Conservation (phyloP, 108 stramenopile species). For the Fragilariopsis cylindrus region DNA sequence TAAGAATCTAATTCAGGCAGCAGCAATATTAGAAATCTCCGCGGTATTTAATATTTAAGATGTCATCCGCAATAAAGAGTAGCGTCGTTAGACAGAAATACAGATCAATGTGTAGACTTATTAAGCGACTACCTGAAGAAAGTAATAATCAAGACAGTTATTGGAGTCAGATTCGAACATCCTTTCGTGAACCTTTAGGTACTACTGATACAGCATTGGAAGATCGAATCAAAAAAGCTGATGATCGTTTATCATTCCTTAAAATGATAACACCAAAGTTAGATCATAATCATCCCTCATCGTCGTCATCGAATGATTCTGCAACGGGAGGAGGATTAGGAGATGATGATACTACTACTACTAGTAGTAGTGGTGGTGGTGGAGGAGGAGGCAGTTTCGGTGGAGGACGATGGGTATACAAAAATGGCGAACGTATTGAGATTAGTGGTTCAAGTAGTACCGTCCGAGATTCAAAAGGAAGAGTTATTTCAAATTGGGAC, state of each 20-base stretch:
- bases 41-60: too few species aligned
- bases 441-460: constrained; percentile 6
- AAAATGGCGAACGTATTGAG: constrained; percentile 46
- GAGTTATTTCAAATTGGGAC: constrained; percentile 70
- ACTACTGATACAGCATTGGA: constrained; percentile 38
- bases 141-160: constrained; percentile 32
- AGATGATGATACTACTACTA: too few species aligned
- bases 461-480: constrained; percentile 44
- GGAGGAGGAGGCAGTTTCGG: too few species aligned
- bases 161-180: constrained; percentile 52
- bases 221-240: constrained; percentile 59
- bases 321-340: too few species aligned
- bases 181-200: constrained; percentile 47
- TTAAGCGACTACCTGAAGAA: constrained; percentile 53
- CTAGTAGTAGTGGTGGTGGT: too few species aligned
- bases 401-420: constrained; percentile 51
- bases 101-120: constrained; percentile 50
- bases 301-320: too few species aligned
- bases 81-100: constrained; percentile 45
- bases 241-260: constrained; percentile 65
- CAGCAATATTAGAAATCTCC: too few species aligned
- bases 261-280: constrained; percentile 71
- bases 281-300: constrained; percentile 2
- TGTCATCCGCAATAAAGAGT: neutral
- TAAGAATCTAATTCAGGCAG: too few species aligned